phyloP scores from a whole-genome alignment of 768 basidiomycete species.

The Agaricus blazei region DNA sequence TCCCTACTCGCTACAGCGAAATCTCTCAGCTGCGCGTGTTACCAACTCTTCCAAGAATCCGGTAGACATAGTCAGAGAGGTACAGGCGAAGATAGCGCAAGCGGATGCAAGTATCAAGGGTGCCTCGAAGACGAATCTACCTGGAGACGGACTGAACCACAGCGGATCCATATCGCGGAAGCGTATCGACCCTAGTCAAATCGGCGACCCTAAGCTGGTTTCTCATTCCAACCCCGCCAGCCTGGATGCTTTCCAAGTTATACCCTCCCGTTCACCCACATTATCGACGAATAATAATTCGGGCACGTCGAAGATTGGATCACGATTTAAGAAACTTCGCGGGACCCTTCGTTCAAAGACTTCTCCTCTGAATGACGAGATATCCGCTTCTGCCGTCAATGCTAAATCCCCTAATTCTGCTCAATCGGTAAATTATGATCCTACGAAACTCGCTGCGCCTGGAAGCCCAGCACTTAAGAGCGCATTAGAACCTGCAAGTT shows the following conservation, averaged over 20 bases:
- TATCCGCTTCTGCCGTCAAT: conserved; percentile 39
- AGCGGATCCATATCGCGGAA: conserved; percentile 44
- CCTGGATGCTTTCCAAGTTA: conserved; percentile 51
- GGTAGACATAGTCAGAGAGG: conserved; percentile 55
- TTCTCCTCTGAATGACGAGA: conserved; percentile 43
- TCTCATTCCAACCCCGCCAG: conserved; percentile 46
- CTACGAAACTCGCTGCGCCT: conserved; percentile 29
- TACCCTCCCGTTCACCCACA: conserved; percentile 54
- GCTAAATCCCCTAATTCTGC: conserved; percentile 14
- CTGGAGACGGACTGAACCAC: conserved; percentile 30
- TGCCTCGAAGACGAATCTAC: conserved; percentile 36
- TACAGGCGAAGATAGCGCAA: conserved; percentile 64
- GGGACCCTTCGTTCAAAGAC: conserved; percentile 58
- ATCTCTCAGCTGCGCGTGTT: conserved; percentile 37
- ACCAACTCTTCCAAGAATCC: conserved; percentile 42
- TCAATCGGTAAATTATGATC: conserved; percentile 38
- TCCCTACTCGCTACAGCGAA: conserved; percentile 33
- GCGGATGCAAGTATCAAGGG: conserved; percentile 57
- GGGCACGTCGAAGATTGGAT: conserved; percentile 56
- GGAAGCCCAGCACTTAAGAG: conserved; percentile 31
- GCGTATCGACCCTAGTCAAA: conserved; percentile 57
- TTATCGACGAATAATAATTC: conserved; percentile 37
- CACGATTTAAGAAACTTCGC: conserved; percentile 67
- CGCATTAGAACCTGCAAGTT: conserved; percentile 47
- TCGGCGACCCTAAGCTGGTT: conserved; percentile 60